Evolutionary conservation across 169 alveolate species (phyloP).

Genomic region (Fabrea salina): DNA sequence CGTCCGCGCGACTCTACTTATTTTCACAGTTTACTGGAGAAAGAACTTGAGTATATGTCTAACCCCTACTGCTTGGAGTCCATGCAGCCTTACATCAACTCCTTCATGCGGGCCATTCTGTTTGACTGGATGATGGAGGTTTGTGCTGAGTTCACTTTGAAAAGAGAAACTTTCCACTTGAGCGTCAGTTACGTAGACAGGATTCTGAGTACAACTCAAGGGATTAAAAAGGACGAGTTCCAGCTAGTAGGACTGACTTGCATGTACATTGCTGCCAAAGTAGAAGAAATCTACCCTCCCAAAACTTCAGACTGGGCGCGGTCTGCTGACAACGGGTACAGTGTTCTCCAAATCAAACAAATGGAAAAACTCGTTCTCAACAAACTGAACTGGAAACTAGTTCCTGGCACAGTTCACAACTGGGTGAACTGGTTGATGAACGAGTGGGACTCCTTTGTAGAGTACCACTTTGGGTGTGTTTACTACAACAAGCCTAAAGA

Average conservation of each 20-base stretch:
- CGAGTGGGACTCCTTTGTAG: conserved; percentile 61
- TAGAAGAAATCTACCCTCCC: conserved; percentile 70
- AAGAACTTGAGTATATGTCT: conserved; percentile 13
- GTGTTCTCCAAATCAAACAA: conserved; percentile 6
- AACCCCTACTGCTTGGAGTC: conserved; percentile 8
- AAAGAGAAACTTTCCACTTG: conserved; percentile 69
- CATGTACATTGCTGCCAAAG: conserved; percentile 71
- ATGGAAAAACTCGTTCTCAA: conserved; percentile 27
- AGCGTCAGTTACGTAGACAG: conserved; percentile 64
- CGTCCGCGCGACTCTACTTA: neutral
- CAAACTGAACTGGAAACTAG: conserved; percentile 24
- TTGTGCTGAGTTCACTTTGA: conserved; percentile 55
- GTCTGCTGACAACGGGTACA: conserved; percentile 66
- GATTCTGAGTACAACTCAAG: conserved; percentile 30
- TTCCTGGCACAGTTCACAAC: conserved; percentile 46
- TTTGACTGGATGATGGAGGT: conserved; percentile 82
- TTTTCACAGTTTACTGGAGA: neutral
- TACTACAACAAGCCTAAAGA: conserved; percentile 13
- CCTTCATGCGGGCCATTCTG: conserved; percentile 73
- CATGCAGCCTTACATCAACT: conserved; percentile 33
- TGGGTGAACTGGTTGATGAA: conserved; percentile 59
- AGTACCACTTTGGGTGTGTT: conserved; percentile 35
- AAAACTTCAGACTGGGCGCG: conserved; percentile 49
- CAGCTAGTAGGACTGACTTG: conserved; percentile 69
- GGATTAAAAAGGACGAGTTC: conserved; percentile 40